A percentile compares a stretch with the other conserved stretches of the same genome.
These are phyloP conservation scores for Parathielavia hyrcaniae DNA, from an alignment of 495 filamentous ascomycete species.

Conservation along the genomic window DNA sequence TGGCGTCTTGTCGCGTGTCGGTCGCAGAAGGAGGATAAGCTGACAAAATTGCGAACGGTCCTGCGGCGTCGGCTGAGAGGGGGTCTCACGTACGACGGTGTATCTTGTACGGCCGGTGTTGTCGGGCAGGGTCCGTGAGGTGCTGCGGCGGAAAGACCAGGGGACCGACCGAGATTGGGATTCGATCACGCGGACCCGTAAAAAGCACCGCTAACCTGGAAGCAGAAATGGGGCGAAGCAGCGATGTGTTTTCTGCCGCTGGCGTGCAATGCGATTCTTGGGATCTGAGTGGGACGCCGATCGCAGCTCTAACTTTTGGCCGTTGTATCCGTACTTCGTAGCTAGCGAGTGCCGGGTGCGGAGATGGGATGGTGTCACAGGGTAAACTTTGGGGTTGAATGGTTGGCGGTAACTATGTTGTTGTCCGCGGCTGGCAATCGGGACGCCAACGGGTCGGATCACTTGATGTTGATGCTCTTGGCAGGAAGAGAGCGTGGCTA, in stretches of 20 bases:
- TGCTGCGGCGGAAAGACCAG: slow-evolving; percentile 13
- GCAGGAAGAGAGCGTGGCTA: not conserved
- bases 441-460: not conserved
- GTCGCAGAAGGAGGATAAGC: not conserved
- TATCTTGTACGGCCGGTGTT: slow-evolving; percentile 5
- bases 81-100: slow-evolving; percentile 13
- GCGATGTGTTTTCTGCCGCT: not conserved
- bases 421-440: not conserved
- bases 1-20: not conserved
- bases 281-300: not conserved
- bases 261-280: slow-evolving; percentile 1
- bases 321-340: no score
- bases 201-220: slow-evolving; percentile 20
- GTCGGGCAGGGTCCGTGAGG: slow-evolving; percentile 15
- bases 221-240: slow-evolving; percentile 11
- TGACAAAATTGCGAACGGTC: not conserved
- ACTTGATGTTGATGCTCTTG: not conserved
- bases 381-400: not conserved
- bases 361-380: not conserved
- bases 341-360: not conserved
- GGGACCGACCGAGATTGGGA: slow-evolving; percentile 13
- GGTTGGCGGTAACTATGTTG: no score
- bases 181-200: slow-evolving; percentile 25
- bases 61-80: slow-evolving; percentile 13
- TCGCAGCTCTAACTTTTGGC: not conserved